These are phyloP conservation scores for Durusdinium trenchii DNA, from an alignment of 73 alveolate species.

Conservation along the genomic window DNA sequence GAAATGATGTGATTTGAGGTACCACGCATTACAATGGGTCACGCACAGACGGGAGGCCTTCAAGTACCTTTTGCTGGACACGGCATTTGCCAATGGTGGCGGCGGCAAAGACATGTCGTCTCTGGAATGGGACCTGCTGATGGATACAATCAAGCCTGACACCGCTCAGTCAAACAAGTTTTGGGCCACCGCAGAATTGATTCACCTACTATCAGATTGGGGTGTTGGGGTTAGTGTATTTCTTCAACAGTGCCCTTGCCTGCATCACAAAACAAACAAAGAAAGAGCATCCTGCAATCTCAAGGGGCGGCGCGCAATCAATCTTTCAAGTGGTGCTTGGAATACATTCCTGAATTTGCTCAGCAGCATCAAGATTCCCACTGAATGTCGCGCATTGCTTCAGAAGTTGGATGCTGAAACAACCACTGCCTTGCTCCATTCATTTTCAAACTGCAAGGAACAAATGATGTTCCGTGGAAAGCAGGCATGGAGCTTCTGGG, in stretches of 20 bases:
- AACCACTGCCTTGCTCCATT: no score
- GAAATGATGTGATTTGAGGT: not conserved
- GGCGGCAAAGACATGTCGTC: constrained; percentile 22
- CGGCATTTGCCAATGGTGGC: not conserved
- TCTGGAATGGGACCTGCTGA: not conserved
- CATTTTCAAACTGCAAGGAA: not conserved
- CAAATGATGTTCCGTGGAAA: not conserved
- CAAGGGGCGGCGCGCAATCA: not conserved
- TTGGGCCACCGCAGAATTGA: not conserved
- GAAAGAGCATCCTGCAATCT: not conserved
- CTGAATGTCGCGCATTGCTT: no score
- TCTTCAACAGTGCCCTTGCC: constrained; percentile 6
- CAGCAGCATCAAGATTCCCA: not conserved
- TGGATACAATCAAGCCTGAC: no score
- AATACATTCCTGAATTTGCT: not conserved
- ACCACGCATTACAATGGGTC: constrained; percentile 11
- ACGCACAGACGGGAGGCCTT: not conserved
- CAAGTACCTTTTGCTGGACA: not conserved
- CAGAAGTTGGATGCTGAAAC: no score
- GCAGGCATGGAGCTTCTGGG: not conserved
- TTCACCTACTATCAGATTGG: not conserved
- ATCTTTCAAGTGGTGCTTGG: not conserved
- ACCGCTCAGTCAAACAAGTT: not conserved
- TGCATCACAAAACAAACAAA: not conserved
- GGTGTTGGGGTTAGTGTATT: not conserved